Evolutionary conservation across 139 green algal species (phyloP), one percentile per base, ranked within the genome.

Genomic region (Cymbomonas tetramitiformis): DNA sequence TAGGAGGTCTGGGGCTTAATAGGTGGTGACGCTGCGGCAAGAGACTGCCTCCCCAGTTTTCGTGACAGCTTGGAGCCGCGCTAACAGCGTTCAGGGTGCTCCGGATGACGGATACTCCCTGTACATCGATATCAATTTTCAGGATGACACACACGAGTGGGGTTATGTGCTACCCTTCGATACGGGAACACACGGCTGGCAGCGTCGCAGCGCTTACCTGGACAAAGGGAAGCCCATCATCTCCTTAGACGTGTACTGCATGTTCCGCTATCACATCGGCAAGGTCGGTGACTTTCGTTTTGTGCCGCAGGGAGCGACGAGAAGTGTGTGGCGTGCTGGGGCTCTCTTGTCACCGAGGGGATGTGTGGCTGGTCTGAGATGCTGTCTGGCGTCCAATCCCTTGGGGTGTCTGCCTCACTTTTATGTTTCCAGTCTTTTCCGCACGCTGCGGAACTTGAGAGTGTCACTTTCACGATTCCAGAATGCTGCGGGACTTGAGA

Each of bases 71-170:
- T 61, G 58, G 49, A 34, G 24, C 1, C 46, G 31, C 18, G 32
- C 47, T 10, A 47, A 60, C 26, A 34, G 34, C 26, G 58, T 67
- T 9, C 29, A 10, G 4, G 58, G 58, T 18, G 15, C n/a, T 15
- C 7, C 32, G 15, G 61, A 69, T 46, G 28, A 21, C 18, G 51
- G 51, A 3, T 69, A 56, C 34, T 40, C 21, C 19, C 47, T 70
- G 12, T 70, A 70, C 53, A 30, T 64, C 23, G 62, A 70, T 53
- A 53, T 70, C 18, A 58, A 21, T 10, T 70, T 53, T 44, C 15
- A 21, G 41, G 62, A 70, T 30, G 62, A 53, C 18, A 51, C 62
- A 9, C 29, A 64, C 55, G 54, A 69, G 51, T 69, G 53, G 62
- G 48, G 30, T 1, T 65, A 51, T 38, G 24, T 24, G 18, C 23